Evolutionary conservation across 2,329 filamentous ascomycete species (phyloP).

Genomic region (Nemania diffusa): DNA sequence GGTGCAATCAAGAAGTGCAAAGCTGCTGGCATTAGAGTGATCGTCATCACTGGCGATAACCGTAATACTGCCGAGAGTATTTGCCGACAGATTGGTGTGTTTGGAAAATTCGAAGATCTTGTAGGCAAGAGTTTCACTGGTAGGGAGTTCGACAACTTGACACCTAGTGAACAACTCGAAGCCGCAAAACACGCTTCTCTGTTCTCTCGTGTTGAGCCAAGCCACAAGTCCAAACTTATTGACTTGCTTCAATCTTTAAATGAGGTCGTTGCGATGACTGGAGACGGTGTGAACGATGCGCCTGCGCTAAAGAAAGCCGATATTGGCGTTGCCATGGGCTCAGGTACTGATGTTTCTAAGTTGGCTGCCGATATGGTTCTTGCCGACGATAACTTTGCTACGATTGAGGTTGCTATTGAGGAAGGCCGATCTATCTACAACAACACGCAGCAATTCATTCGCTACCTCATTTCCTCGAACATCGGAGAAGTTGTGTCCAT

Average conservation of each 20-base stretch:
- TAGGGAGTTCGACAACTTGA: conserved; percentile 90
- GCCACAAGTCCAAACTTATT: conserved; percentile 97
- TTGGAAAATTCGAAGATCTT: conserved; percentile 82
- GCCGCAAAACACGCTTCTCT: conserved; percentile 87
- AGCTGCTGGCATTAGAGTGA: conserved; percentile 92
- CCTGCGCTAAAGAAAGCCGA: conserved; percentile 98
- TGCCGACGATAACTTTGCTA: conserved; percentile 98
- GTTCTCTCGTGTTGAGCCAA: conserved; percentile 95
- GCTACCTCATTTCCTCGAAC: conserved; percentile 98
- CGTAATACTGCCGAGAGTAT: conserved; percentile 97
- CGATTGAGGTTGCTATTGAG: conserved; percentile 94
- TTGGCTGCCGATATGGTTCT: conserved; percentile 98
- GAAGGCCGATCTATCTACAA: conserved; percentile 99
- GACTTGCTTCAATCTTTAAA: conserved; percentile 92
- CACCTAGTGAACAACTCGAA: conserved; percentile 79
- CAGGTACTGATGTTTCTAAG: conserved; percentile 96
- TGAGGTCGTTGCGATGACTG: conserved; percentile 98
- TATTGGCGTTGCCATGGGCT: conserved; percentile 99
- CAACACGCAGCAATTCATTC: conserved; percentile 99
- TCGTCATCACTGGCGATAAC: conserved; percentile 98
- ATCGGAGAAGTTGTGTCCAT: conserved; percentile 99
- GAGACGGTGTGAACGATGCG: conserved; percentile 97
- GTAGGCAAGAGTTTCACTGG: conserved; percentile 94
- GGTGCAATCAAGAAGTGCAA: conserved; percentile 88
- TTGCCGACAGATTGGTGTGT: conserved; percentile 96